Percentiles rank a stretch among this genome's conserved stretches.
Conservation (phyloP, 257 asterid species). For the Solanum tarijense region DNA sequence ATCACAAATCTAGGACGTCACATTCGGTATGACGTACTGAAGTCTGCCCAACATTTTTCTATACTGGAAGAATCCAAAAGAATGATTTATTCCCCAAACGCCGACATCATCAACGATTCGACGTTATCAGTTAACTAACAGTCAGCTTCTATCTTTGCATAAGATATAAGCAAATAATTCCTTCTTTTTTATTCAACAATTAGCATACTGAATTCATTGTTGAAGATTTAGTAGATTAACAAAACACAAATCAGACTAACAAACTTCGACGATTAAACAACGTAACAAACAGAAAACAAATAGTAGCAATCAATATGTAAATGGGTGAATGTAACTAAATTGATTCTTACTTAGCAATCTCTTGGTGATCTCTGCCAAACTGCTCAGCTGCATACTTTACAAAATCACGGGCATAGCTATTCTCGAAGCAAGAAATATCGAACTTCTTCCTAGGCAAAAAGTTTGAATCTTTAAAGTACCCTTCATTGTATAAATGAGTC, state of each 20-base stretch:
- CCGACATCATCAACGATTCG: not conserved
- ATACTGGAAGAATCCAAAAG: not conserved
- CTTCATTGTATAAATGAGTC: conserved; percentile 32
- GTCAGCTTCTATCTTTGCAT: not conserved
- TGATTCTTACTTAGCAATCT: conserved; percentile 58
- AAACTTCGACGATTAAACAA: not conserved
- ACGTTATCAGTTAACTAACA: not conserved
- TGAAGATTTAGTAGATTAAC: not conserved
- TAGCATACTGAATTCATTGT: not conserved
- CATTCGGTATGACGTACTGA: not conserved
- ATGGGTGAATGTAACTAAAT: not conserved
- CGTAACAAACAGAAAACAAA: not conserved
- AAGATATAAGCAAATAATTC: not conserved
- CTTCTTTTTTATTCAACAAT: not conserved
- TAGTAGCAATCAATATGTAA: not conserved
- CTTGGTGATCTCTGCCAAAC: conserved; percentile 59
- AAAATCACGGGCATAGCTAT: conserved; percentile 48
- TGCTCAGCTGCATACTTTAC: conserved; percentile 51
- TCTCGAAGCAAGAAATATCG: conserved; percentile 37
- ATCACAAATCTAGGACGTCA: not conserved
- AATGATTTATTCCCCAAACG: not conserved
- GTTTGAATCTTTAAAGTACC: conserved; percentile 44
- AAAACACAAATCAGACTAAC: not conserved
- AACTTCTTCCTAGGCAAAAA: conserved; percentile 31
- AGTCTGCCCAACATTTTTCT: not conserved